A percentile compares a stretch with the other conserved stretches of the same genome.
Evolutionary conservation across 2,329 filamentous ascomycete species (phyloP).

Genomic region (Pestalotiopsis sp.): DNA sequence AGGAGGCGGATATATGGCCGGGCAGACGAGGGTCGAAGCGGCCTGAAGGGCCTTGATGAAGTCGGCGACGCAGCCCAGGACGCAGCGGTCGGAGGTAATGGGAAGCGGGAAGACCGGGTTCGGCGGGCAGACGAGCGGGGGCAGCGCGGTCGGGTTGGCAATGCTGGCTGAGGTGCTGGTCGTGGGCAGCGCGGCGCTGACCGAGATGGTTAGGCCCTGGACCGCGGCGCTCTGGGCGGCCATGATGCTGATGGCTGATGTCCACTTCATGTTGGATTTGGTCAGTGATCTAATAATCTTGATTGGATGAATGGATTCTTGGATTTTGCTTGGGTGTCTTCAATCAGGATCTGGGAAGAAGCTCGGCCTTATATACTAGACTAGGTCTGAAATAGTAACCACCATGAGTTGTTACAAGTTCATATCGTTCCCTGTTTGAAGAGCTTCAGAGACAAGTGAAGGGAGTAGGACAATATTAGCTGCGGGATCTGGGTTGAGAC

Average conservation of each 20-base stretch:
- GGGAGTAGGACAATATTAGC: too few relatives aligned
- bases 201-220: neutral
- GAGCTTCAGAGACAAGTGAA: too few relatives aligned
- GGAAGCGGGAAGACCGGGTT: neutral
- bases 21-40: neutral
- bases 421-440: too few relatives aligned
- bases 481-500: too few relatives aligned
- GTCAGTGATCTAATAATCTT: neutral
- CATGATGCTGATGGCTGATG: neutral
- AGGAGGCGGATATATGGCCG: neutral
- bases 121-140: neutral
- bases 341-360: neutral
- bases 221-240: neutral
- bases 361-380: neutral
- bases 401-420: too few relatives aligned
- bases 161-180: neutral
- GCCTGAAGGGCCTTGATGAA: neutral
- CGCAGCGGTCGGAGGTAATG: neutral
- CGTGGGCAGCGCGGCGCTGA: neutral
- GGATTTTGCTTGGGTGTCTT: neutral
- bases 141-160: neutral
- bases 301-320: neutral
- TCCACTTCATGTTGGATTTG: neutral
- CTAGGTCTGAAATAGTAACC: too few relatives aligned
- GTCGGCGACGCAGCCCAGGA: neutral